These are phyloP conservation scores for Fusarium albosuccineum DNA, from an alignment of 2,329 filamentous ascomycete genomes.

Conservation along the genomic window DNA sequence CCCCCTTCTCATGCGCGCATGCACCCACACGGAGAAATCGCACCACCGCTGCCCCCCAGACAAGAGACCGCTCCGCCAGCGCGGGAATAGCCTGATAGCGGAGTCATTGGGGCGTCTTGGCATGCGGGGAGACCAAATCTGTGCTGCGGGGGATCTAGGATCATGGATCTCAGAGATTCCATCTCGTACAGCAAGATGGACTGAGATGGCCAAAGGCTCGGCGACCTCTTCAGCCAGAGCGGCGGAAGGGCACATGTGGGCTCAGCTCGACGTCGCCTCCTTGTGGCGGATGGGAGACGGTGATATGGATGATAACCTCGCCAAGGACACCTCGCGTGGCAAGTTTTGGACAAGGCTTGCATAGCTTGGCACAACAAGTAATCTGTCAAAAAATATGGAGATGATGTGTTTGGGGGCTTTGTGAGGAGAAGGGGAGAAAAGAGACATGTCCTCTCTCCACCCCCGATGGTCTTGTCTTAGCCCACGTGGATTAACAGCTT, in stretches of 20 bases:
- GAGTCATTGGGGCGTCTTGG: constrained; percentile 21
- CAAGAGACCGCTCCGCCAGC: not conserved
- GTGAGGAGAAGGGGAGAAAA: not conserved
- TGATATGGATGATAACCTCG: constrained; percentile 5
- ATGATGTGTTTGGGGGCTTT: not conserved
- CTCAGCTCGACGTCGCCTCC: not conserved
- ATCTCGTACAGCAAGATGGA: constrained; percentile 14
- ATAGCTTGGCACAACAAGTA: constrained; percentile 20
- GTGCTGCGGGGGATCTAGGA: constrained; percentile 17
- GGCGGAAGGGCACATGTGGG: not conserved
- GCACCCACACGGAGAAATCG: not conserved
- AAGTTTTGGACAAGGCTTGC: constrained; percentile 19
- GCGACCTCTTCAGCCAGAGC: constrained; percentile 10
- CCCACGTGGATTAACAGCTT: constrained; percentile 24
- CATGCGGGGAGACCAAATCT: constrained; percentile 22
- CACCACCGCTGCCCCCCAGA: not conserved
- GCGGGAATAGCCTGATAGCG: constrained; percentile 12
- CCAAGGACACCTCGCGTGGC: constrained; percentile 28
- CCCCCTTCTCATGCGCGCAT: not conserved
- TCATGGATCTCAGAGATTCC: constrained; percentile 3
- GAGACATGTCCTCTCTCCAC: not conserved
- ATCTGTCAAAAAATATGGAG: constrained; percentile 12
- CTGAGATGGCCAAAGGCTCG: not conserved
- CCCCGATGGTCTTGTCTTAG: not conserved
- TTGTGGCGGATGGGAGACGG: constrained; percentile 2